Evolutionary conservation across 2,329 filamentous ascomycete species (phyloP).

Genomic region (Exophiala phaeomuriformis): DNA sequence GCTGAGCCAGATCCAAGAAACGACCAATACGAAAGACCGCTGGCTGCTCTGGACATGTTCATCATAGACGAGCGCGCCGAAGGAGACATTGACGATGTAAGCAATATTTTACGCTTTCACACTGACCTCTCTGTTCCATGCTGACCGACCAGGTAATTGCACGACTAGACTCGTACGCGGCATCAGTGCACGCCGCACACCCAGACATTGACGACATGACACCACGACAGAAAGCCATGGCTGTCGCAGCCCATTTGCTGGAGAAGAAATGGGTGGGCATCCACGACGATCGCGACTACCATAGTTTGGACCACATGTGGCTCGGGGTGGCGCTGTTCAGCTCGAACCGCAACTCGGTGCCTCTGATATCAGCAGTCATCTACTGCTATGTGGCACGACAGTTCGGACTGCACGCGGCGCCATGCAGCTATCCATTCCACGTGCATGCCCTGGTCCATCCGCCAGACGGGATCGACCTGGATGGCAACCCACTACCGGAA

Average conservation of each 20-base stretch:
- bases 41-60: conserved; percentile 86
- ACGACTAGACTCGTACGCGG: conserved; percentile 59
- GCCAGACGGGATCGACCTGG: conserved; percentile 50
- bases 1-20: conserved; percentile 40
- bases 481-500: conserved; percentile 38
- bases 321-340: conserved; percentile 73
- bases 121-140: conserved; percentile 5
- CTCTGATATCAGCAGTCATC: conserved; percentile 78
- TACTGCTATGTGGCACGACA: conserved; percentile 72
- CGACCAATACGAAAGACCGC: conserved; percentile 44
- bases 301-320: conserved; percentile 77
- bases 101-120: conserved; percentile 25
- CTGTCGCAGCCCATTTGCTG: conserved; percentile 63
- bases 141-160: conserved; percentile 46
- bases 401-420: conserved; percentile 67
- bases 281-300: conserved; percentile 61
- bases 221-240: conserved; percentile 60
- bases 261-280: conserved; percentile 63
- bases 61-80: conserved; percentile 61
- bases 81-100: conserved; percentile 65
- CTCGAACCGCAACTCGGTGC: conserved; percentile 68
- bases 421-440: conserved; percentile 76
- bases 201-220: conserved; percentile 50
- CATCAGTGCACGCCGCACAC: conserved; percentile 48
- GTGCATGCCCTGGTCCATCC: conserved; percentile 72